Base-by-base conservation (phyloP, 2,329 filamentous ascomycete genomes). In the Neonectria punicea region DNA sequence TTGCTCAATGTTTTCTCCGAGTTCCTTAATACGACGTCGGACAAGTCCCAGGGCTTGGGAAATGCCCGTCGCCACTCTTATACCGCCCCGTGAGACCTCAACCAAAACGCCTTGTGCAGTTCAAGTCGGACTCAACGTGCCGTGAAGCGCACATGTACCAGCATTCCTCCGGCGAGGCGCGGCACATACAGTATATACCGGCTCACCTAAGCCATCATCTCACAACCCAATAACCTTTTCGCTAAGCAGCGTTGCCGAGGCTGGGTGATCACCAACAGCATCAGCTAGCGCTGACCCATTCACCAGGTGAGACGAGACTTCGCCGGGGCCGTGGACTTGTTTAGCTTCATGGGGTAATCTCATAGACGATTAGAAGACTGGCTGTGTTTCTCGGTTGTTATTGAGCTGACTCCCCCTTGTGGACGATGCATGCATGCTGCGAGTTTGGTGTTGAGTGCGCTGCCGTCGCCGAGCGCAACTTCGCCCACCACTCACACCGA, bases 181-280 rank as follows among this genome's bases (percentile, higher is more conserved):
- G 30, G 22, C 41, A 11, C 50, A n/a, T 34, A 32, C 47, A 34
- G 2, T 51, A 34, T 51, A 44, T 32, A 20, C 25, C 30, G 39
- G 39, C 60, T 63, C 60, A 58, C 60, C 53, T 63, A 28, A 63
- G 60, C 60, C 54, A 6, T 11, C 47, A 53, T 63, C 25, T 53
- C 30, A 30, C 54, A 5, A 47, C 22, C 60, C 60, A 62, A 58
- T 62, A n/a, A 28, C 4, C 43, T 53, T 36, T 11, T 32, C 20
- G 22, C 8, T 8, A 36, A 4, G 16, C 18, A 28, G 20, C 9
- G n/a, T 10, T 22, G 32, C 30, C 16, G 30, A n/a, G 32, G 20
- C 28, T 60, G 51, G 44, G 41, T 51, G 30, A 34, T 60, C 50
- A 53, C 34, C 50, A 25, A 53, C 30, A 6, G 30, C 30, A 39